These are phyloP conservation scores for Cryptosporidium felis DNA, from an alignment of 169 alveolate genomes.

Conservation along the genomic window DNA sequence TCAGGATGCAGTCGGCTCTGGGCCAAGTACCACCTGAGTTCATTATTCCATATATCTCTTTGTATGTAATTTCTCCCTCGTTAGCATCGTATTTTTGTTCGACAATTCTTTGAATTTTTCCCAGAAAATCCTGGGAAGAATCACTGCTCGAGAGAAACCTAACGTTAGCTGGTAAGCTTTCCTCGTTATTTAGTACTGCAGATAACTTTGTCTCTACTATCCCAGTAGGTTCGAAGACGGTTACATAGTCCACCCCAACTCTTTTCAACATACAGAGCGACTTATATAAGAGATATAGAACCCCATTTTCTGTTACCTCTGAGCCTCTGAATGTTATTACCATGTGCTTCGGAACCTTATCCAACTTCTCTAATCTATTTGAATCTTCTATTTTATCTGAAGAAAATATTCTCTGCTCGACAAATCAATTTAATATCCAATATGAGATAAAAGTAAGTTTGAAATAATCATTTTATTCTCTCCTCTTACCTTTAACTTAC, in stretches of 20 bases:
- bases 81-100: background rate
- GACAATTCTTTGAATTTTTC: conserved; percentile 29
- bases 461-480: too few species aligned
- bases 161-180: conserved; percentile 25
- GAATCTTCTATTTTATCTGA: conserved; percentile 5
- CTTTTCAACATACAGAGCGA: conserved; percentile 13
- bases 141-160: conserved; percentile 29
- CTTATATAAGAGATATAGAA: conserved; percentile 14
- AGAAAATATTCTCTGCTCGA: too few species aligned
- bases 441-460: too few species aligned
- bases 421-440: too few species aligned
- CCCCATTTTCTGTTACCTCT: conserved; percentile 51
- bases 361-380: background rate
- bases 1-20: conserved; percentile 33
- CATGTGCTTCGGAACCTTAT: conserved; percentile 62
- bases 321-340: conserved; percentile 56
- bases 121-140: conserved; percentile 37
- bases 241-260: conserved; percentile 36
- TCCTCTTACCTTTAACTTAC: too few species aligned
- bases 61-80: conserved; percentile 16
- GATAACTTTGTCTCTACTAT: conserved; percentile 31
- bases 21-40: conserved; percentile 70
- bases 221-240: conserved; percentile 63
- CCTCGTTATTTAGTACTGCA: background rate
- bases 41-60: conserved; percentile 8